Conservation (phyloP, 805 yeast genomes). For the Pichia deserticola region DNA sequence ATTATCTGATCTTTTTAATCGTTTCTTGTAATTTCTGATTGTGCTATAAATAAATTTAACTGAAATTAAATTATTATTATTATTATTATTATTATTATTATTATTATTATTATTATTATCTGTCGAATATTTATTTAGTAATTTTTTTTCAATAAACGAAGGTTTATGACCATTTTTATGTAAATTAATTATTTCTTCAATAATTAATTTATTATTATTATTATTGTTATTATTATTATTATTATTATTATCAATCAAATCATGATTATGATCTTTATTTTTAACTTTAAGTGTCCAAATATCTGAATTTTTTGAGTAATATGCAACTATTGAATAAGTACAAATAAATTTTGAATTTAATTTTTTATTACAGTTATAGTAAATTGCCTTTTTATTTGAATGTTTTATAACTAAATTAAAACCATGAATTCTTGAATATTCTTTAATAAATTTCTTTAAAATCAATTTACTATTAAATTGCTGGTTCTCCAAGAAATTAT, state of each 20-base stretch:
- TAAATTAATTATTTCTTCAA: background rate
- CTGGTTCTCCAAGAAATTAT: slow-evolving; percentile 36
- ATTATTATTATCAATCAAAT: background rate
- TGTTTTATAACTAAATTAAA: slow-evolving; percentile 56
- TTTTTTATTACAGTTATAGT: slow-evolving; percentile 52
- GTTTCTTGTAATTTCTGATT: background rate
- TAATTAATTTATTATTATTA: background rate
- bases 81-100: too few relatives aligned
- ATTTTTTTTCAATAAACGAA: background rate
- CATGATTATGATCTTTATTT: slow-evolving; percentile 41
- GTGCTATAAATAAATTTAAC: background rate
- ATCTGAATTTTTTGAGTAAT: slow-evolving; percentile 40
- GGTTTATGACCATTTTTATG: background rate
- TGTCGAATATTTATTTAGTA: background rate
- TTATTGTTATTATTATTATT: background rate
- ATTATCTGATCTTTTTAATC: background rate
- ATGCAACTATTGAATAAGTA: slow-evolving; percentile 55
- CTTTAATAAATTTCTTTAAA: slow-evolving; percentile 46
- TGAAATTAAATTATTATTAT: background rate
- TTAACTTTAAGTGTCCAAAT: slow-evolving; percentile 47
- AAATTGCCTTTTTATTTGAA: slow-evolving; percentile 50
- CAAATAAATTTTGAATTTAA: slow-evolving; percentile 50
- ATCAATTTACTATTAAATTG: slow-evolving; percentile 42
- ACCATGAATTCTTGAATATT: slow-evolving; percentile 50
- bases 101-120: too few relatives aligned